phyloP scores from a whole-genome alignment of 768 basidiomycete genomes.

The Gymnopilus junonius region DNA sequence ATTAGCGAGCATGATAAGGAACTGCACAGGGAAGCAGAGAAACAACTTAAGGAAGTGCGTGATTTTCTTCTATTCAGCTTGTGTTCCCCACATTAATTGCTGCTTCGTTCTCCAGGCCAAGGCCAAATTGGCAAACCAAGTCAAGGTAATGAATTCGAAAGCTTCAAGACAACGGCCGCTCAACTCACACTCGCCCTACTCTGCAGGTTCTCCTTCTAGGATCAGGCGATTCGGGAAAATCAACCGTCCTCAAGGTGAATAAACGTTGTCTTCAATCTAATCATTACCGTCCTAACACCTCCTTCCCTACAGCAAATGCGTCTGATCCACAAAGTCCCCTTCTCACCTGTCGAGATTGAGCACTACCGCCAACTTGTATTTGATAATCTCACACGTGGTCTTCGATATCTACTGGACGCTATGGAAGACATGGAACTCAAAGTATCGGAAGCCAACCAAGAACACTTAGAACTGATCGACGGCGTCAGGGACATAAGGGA shows the following conservation, averaged over 20 bases:
- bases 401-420: conserved; percentile 81
- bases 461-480: conserved; percentile 66
- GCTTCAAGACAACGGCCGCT: neutral
- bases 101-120: conserved; percentile 72
- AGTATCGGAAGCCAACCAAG: conserved; percentile 62
- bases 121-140: conserved; percentile 68
- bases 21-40: conserved; percentile 73
- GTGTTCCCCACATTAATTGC: no score
- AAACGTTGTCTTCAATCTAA: neutral
- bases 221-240: conserved; percentile 94
- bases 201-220: conserved; percentile 83
- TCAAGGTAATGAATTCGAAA: conserved; percentile 57
- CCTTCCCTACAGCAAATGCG: conserved; percentile 82
- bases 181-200: neutral
- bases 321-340: conserved; percentile 88
- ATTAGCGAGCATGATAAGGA: conserved; percentile 72
- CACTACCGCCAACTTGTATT: conserved; percentile 91
- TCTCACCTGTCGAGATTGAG: conserved; percentile 83
- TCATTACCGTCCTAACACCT: neutral
- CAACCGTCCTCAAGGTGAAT: conserved; percentile 83
- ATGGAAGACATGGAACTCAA: conserved; percentile 89
- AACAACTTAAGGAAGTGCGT: conserved; percentile 75
- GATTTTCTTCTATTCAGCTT: conserved; percentile 7
- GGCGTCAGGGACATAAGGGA: conserved; percentile 75
- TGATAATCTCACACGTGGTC: conserved; percentile 87